Conservation (phyloP, 2,329 filamentous ascomycete genomes). For the Sordariomycetes sp. region DNA sequence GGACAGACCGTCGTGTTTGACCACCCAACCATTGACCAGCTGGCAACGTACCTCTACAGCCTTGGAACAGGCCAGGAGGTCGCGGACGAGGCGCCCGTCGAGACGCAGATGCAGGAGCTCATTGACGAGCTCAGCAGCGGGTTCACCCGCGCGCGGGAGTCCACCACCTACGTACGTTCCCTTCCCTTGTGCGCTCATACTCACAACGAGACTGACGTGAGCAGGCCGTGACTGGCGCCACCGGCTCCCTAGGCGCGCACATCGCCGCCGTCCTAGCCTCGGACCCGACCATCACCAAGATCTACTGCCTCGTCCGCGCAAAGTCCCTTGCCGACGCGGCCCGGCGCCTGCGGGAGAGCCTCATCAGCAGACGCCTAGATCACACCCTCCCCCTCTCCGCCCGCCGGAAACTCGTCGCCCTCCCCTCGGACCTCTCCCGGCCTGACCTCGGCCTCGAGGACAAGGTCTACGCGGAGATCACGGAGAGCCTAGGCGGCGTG, state of each 20-base stretch:
- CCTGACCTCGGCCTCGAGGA: slow-evolving; percentile 5
- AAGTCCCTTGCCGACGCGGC: slow-evolving; percentile 10
- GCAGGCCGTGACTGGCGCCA: slow-evolving; percentile 49
- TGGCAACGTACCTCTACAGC: slow-evolving; percentile 29
- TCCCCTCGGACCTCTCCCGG: slow-evolving; percentile 7
- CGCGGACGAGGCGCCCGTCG: slow-evolving; percentile 11
- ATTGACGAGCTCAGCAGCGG: slow-evolving; percentile 11
- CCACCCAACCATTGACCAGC: slow-evolving; percentile 29
- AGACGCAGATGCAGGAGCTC: slow-evolving; percentile 15
- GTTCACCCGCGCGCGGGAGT: neutral
- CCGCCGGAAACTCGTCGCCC: slow-evolving; percentile 10
- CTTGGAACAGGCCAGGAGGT: slow-evolving; percentile 22
- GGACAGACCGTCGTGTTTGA: slow-evolving; percentile 48
- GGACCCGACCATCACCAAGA: slow-evolving; percentile 33
- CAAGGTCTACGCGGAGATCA: slow-evolving; percentile 16
- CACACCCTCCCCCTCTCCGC: slow-evolving; percentile 12
- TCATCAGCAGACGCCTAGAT: slow-evolving; percentile 19
- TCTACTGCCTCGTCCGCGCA: slow-evolving; percentile 37
- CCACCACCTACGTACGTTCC: slow-evolving; percentile 5
- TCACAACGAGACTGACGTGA: no score
- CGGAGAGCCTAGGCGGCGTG: slow-evolving; percentile 20
- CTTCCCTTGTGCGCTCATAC: neutral
- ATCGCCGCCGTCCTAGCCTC: slow-evolving; percentile 43
- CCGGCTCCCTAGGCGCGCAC: slow-evolving; percentile 51
- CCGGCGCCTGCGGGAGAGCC: slow-evolving; percentile 7